Base-by-base conservation (phyloP, 768 basidiomycete genomes). In the Mycena belliarum region DNA sequence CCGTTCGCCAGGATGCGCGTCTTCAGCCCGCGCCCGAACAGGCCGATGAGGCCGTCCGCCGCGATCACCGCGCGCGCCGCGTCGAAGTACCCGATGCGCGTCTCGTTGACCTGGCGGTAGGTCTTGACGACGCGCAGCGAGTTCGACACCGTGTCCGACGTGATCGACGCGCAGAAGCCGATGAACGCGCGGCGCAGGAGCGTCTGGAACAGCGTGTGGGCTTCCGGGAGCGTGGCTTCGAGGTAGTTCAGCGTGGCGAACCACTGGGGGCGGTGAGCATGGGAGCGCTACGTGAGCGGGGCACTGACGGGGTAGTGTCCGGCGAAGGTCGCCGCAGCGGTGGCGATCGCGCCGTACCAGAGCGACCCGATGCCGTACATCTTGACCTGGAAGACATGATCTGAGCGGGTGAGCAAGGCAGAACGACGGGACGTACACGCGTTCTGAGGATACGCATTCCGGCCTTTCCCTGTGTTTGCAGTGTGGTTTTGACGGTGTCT, bases 101-200 rank as follows among this genome's bases (percentile, higher is more conserved):
- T 84, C 59, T 89, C 87, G 68, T 94, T 85, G 29, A 95, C 93
- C 70, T 98, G 96, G 16, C 95, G 78, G 73, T 97, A 98, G 0
- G 96, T 98, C 81, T 98, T 98, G 68, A 98, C 74, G 3, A 98
- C 95, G 20, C 93, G 84, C 2, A 98, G 76, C 6, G 89, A 93
- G 75, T 98, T 98, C 42, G 89, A 92, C 40, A 89, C 68, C 2
- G 87, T 89, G 68, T 98, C 96, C 12, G 92, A 95, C 3, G 86
- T 78, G 50, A 97, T 78, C 6, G 92, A 93, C 1, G 95, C 93
- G 28, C 75, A 79, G 71, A 98, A 98, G 1, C 95, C 96, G 61
- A 98, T 97, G 70, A 95, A 83, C 0, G 94, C 95, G 43, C 93
- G 89, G 18, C 96, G 86, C 2, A 75, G 58, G 32, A 97, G 83